phyloP scores from a whole-genome alignment of 2,329 filamentous ascomycete species.

The Cladophialophora chaetospira region DNA sequence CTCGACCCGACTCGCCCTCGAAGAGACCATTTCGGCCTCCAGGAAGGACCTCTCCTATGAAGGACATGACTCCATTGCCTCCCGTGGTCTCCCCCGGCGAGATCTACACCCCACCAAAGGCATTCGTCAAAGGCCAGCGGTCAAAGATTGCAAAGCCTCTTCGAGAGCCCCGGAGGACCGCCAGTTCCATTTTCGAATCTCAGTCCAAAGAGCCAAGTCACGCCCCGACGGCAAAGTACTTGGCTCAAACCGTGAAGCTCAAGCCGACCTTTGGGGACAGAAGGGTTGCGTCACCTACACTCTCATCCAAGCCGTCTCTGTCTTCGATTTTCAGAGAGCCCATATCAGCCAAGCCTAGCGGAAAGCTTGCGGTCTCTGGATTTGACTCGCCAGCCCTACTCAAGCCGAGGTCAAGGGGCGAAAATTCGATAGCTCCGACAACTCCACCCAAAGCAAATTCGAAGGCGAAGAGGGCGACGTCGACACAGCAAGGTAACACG shows the following conservation, averaged over 20 bases:
- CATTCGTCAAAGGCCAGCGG: conserved; percentile 28
- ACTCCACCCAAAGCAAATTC: conserved; percentile 17
- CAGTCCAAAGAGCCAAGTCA: not conserved
- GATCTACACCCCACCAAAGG: conserved; percentile 31
- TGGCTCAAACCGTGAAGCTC: conserved; percentile 15
- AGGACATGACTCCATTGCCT: conserved; percentile 18
- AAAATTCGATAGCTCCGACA: conserved; percentile 24
- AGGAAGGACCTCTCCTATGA: conserved; percentile 28
- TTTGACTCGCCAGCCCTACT: conserved; percentile 12
- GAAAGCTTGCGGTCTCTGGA: conserved; percentile 9
- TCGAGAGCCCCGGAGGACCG: conserved; percentile 11
- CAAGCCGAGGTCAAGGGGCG: conserved; percentile 21
- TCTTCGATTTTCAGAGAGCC: conserved; percentile 25
- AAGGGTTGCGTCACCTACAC: conserved; percentile 6
- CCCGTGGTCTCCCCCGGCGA: conserved; percentile 22
- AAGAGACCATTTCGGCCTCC: conserved; percentile 30
- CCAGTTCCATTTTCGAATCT: conserved; percentile 17
- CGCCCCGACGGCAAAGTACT: not conserved
- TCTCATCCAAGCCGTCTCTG: conserved; percentile 18
- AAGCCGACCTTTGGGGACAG: conserved; percentile 15
- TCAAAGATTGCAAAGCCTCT: conserved; percentile 28
- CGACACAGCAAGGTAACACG: not conserved
- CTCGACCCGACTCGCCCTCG: conserved; percentile 24
- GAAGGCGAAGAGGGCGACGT: conserved; percentile 4
- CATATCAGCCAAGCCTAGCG: not conserved